phyloP scores from a whole-genome alignment of 1,284 basidiomycete species.

The Rhodotorula sp. region DNA sequence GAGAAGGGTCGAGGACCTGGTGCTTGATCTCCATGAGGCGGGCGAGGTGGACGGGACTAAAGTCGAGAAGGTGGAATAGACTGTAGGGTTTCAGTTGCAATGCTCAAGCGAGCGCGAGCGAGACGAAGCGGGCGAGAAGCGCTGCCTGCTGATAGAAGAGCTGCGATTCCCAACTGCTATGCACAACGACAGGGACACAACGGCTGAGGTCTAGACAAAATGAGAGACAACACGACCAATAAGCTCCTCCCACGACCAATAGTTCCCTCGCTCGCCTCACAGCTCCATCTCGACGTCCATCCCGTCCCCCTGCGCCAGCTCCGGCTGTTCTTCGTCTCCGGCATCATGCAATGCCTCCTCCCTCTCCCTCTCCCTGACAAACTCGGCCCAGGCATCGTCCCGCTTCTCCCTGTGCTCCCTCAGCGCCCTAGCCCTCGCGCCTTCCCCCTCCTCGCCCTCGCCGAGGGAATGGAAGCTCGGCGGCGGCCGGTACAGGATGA shows the following conservation, averaged over 20 bases:
- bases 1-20: not conserved
- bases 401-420: not conserved
- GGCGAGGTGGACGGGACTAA: too few species aligned
- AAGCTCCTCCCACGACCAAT: not conserved
- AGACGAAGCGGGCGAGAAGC: too few species aligned
- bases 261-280: not conserved
- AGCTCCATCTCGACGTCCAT: conserved; percentile 8
- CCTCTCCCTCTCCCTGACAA: conserved; percentile 2
- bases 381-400: conserved; percentile 8
- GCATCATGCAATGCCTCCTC: conserved; percentile 6
- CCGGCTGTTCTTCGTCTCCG: not conserved
- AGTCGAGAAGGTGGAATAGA: not conserved
- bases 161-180: too few species aligned
- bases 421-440: not conserved
- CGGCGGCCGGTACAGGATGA: conserved; percentile 19
- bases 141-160: too few species aligned
- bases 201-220: not conserved
- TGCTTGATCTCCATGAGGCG: not conserved
- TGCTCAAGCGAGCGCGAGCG: not conserved
- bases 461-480: not conserved
- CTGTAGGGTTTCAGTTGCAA: not conserved
- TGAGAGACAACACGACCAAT: not conserved
- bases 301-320: not conserved
- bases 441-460: not conserved
- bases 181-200: not conserved